Conservation (phyloP, 768 basidiomycete species). For the Guyanaporus albipodus region DNA sequence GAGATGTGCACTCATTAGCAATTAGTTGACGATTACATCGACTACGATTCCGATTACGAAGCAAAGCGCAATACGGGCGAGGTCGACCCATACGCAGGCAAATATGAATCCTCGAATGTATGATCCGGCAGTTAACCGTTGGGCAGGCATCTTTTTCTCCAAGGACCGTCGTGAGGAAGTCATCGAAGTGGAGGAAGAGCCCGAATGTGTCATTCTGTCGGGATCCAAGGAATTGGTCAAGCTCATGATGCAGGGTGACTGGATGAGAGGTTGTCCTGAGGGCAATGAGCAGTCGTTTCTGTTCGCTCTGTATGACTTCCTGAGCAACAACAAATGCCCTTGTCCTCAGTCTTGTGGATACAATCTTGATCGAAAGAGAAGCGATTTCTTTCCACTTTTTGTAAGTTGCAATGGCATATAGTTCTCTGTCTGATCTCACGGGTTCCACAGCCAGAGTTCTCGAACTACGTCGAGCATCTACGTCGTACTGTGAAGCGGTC, state of each 20-base stretch:
- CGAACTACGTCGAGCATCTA: slow-evolving; percentile 63
- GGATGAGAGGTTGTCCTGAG: slow-evolving; percentile 98
- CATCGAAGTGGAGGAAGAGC: slow-evolving; percentile 84
- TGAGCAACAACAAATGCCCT: slow-evolving; percentile 55
- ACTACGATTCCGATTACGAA: slow-evolving; percentile 83
- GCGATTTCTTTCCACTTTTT: slow-evolving; percentile 79
- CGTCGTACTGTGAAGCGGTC: slow-evolving; percentile 50
- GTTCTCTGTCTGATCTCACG: slow-evolving; percentile 1
- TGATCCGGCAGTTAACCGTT: slow-evolving; percentile 6
- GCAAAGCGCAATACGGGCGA: slow-evolving; percentile 43
- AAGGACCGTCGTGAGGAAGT: slow-evolving; percentile 91
- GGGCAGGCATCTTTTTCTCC: slow-evolving; percentile 85
- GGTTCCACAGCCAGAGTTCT: slow-evolving; percentile 59
- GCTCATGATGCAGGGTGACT: slow-evolving; percentile 84
- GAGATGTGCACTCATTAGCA: slow-evolving; percentile 7
- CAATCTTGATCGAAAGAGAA: slow-evolving; percentile 55
- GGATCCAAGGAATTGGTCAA: slow-evolving; percentile 46
- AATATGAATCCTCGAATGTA: slow-evolving; percentile 7
- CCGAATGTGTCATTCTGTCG: slow-evolving; percentile 47
- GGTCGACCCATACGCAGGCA: slow-evolving; percentile 89
- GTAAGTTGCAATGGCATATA: slow-evolving; percentile 44
- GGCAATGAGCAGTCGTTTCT: slow-evolving; percentile 87
- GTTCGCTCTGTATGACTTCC: slow-evolving; percentile 77
- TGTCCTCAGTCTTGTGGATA: slow-evolving; percentile 79
- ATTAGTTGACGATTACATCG: slow-evolving; percentile 56